Evolutionary conservation across 352 stramenopile species (phyloP), one percentile per base, ranked within the genome.

Genomic region (Phytophthora ramorum): DNA sequence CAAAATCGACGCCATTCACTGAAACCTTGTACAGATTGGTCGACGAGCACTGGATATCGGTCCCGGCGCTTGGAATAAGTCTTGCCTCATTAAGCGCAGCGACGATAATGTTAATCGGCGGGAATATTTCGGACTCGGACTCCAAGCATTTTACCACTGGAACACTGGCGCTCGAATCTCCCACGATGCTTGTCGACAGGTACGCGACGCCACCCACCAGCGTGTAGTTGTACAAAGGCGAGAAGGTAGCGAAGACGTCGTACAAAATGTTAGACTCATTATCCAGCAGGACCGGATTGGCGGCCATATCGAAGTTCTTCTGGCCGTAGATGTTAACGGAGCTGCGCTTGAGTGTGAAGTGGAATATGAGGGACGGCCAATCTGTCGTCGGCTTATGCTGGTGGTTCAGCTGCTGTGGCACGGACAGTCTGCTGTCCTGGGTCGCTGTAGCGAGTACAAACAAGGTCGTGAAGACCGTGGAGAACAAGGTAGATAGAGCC

Each of bases 311-410:
- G 20, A 75, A 68, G 10, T 69, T 35, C 26, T 57, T 52, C 4
- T 62, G 41, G 0, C 72, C 72, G 24, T 63, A 57, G 9, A 75
- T 16, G 3, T 26, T n/a, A 61, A 81, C 75, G 35, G 63, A 59
- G 22, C n/a, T 49, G 19, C 73, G 64, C 50, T 78, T 77, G 49
- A 74, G 14, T 0, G 30, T 58, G 56, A 78, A 66, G 3, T 62
- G 58, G 24, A 80, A 55, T 8, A 24, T 45, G 8, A 80, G 45
- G 2, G 56, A 59, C 12, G 63, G 67, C 22, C 52, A 52, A 24
- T 1, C 22, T 13, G 35, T 24, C 3, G 20, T 35, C 13, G 19
- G 26, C 22, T 2, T 17, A 20, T 22, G 30, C 30, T 2, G 28
- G 7, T 43, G 35, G 14, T 45, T 60, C 24, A 51, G 35, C 26